Conservation (phyloP, 352 stramenopile species). For the Lagenidium sp. region DNA sequence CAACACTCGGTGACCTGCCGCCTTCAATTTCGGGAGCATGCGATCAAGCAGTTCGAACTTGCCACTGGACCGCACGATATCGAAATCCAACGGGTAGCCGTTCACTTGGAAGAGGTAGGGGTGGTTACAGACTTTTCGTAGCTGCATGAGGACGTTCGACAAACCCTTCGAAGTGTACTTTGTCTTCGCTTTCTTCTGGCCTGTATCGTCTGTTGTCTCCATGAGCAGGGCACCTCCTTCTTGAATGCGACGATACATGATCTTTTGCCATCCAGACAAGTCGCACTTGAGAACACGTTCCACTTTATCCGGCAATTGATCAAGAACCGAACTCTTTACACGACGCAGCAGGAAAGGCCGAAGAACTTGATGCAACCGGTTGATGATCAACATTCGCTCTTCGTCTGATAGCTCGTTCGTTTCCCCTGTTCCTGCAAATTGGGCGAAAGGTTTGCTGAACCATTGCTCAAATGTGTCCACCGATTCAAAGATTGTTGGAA, state of each 20-base stretch:
- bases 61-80: conserved; percentile 75
- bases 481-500: conserved; percentile 88
- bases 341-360: conserved; percentile 78
- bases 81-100: conserved; percentile 79
- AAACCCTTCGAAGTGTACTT: conserved; percentile 82
- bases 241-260: conserved; percentile 83
- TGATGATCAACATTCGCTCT: conserved; percentile 87
- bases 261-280: conserved; percentile 84
- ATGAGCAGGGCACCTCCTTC: conserved; percentile 79
- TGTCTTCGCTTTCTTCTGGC: conserved; percentile 63
- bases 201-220: conserved; percentile 53
- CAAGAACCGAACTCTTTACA: conserved; percentile 80
- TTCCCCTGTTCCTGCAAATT: conserved; percentile 68
- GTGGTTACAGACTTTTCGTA: conserved; percentile 87
- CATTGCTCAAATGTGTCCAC: conserved; percentile 88
- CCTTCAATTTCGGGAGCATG: conserved; percentile 94
- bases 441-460: conserved; percentile 84
- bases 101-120: conserved; percentile 84
- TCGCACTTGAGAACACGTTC: conserved; percentile 84
- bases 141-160: conserved; percentile 84
- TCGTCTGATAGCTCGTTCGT: conserved; percentile 81
- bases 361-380: conserved; percentile 77
- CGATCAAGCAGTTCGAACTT: conserved; percentile 96
- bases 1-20: conserved; percentile 84
- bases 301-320: conserved; percentile 83